Evolutionary conservation across 192 early-diverging fungal species (phyloP).

Genomic region (Ambispora gerdemannii): DNA sequence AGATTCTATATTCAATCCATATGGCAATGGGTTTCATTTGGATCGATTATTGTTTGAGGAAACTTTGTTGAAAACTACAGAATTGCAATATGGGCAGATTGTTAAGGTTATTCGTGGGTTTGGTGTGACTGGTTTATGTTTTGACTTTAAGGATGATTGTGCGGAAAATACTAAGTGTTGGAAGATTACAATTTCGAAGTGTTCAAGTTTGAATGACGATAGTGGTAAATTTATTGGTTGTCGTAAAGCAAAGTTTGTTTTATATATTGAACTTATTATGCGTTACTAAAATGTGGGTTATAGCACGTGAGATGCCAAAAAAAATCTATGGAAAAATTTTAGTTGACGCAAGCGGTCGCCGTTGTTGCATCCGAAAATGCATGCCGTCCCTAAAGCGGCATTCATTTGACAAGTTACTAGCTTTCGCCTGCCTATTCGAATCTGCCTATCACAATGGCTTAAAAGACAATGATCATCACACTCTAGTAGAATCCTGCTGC

Average conservation of each 20-base stretch:
- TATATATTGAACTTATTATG: too few relatives aligned
- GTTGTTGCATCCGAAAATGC: slow-evolving; percentile 21
- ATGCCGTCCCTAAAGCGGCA: background rate
- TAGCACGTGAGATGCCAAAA: background rate
- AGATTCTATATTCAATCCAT: background rate
- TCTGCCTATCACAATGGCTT: background rate
- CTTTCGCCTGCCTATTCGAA: slow-evolving; percentile 24
- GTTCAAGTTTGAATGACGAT: too few relatives aligned
- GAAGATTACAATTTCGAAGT: slow-evolving; percentile 23
- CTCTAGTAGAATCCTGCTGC: slow-evolving; percentile 18
- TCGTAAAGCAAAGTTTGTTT: too few relatives aligned
- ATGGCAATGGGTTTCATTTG: slow-evolving; percentile 28
- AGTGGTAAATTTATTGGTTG: slow-evolving; percentile 6
- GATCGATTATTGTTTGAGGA: slow-evolving; percentile 14
- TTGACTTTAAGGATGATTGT: background rate
- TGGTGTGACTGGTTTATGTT: background rate
- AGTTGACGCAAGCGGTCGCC: slow-evolving; percentile 27
- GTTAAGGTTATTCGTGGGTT: slow-evolving; percentile 19
- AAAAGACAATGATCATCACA: background rate
- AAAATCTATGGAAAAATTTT: slow-evolving; percentile 20
- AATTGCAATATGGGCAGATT: slow-evolving; percentile 1
- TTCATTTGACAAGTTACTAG: slow-evolving; percentile 17
- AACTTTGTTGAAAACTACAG: slow-evolving; percentile 15
- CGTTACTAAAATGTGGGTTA: too few relatives aligned
- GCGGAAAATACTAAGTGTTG: background rate